Conservation (phyloP, 805 yeast genomes). For the Sugiyamaella smithiae region DNA sequence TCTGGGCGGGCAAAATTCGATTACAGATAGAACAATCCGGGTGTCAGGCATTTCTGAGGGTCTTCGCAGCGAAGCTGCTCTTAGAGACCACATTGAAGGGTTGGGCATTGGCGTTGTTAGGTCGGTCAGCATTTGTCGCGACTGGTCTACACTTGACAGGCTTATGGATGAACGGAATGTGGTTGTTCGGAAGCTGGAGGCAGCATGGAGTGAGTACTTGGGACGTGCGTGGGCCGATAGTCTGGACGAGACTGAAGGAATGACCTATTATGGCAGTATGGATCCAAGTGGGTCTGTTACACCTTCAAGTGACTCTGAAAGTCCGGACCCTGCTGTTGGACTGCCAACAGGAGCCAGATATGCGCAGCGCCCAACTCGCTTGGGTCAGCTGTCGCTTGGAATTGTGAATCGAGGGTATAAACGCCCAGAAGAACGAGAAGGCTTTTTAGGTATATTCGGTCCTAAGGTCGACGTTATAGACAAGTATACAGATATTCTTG, state of each 20-base stretch:
- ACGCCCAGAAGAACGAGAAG: conserved; percentile 63
- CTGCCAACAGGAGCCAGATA: neutral
- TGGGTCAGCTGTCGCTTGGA: conserved; percentile 21
- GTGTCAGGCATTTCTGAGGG: conserved; percentile 86
- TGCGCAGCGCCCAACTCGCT: conserved; percentile 4
- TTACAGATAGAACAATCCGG: conserved; percentile 88
- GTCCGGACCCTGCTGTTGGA: neutral
- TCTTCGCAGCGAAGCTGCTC: conserved; percentile 64
- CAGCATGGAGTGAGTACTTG: conserved; percentile 67
- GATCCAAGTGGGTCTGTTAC: neutral
- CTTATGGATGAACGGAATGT: conserved; percentile 58
- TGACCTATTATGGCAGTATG: neutral
- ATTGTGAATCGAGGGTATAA: conserved; percentile 31
- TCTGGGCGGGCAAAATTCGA: conserved; percentile 80
- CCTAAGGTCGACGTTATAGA: conserved; percentile 77
- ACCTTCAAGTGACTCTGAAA: neutral
- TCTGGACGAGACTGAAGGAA: conserved; percentile 4
- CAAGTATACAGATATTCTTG: conserved; percentile 65
- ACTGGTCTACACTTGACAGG: conserved; percentile 74
- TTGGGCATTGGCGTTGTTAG: conserved; percentile 79
- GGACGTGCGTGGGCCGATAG: conserved; percentile 36
- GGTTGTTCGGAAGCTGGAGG: conserved; percentile 59
- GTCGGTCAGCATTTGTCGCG: conserved; percentile 74
- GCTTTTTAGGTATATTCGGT: conserved; percentile 64
- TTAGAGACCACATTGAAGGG: conserved; percentile 71